A percentile compares a stretch with the other conserved stretches of the same genome.
phyloP scores from a whole-genome alignment of 2,329 filamentous ascomycete genomes.

The Ceratocystis alfenasii region DNA sequence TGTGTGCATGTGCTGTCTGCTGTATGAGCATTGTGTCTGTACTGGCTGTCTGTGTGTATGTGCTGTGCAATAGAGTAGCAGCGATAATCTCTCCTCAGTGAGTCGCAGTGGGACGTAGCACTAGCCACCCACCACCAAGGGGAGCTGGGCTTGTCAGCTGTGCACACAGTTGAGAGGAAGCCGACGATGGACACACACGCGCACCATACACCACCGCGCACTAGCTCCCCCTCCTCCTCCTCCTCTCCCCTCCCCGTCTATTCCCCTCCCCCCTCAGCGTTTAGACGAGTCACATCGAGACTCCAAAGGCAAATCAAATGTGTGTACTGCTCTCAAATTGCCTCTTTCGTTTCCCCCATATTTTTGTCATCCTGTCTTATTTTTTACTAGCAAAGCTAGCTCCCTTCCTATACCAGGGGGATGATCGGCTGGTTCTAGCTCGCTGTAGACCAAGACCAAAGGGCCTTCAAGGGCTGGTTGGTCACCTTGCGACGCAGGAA shows the following conservation, averaged over 20 bases:
- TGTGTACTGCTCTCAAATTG: too few species aligned
- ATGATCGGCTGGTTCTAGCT: neutral
- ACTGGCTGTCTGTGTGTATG: neutral
- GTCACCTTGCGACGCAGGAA: neutral
- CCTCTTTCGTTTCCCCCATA: neutral
- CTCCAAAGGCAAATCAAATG: too few species aligned
- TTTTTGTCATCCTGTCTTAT: neutral
- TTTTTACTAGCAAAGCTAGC: neutral
- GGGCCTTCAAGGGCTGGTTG: neutral
- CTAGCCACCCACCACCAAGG: neutral
- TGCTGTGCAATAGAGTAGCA: neutral
- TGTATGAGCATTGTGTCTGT: neutral
- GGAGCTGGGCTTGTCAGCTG: slow-evolving; percentile 1
- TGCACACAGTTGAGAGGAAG: neutral
- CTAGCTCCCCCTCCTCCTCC: too few species aligned
- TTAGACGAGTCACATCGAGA: too few species aligned
- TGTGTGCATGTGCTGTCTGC: neutral
- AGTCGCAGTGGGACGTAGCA: neutral
- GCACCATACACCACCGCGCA: too few species aligned
- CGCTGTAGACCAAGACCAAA: neutral
- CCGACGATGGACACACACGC: too few species aligned
- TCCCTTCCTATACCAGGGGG: neutral
- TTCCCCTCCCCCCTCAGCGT: too few species aligned
- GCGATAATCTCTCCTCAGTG: neutral
- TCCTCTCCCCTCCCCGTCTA: too few species aligned